phyloP scores from a whole-genome alignment of 2,329 filamentous ascomycete species.

The Dactylella cylindrospora region DNA sequence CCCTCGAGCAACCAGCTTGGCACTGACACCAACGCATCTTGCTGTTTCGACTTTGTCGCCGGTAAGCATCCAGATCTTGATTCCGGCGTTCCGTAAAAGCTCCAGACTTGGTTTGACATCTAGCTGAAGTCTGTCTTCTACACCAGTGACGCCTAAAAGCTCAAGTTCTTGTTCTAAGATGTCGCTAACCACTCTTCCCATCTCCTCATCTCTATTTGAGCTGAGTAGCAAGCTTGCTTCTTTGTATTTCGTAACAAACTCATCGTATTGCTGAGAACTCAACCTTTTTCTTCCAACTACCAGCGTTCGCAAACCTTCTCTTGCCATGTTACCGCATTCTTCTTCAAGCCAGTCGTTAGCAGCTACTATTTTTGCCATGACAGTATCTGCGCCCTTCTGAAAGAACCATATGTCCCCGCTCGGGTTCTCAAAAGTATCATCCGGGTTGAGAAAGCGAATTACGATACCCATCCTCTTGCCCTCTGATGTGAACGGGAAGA shows the following conservation, averaged over 20 bases:
- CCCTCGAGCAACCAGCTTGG: constrained; percentile 86
- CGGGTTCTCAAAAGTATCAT: constrained; percentile 57
- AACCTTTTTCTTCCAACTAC: constrained; percentile 92
- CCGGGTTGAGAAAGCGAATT: constrained; percentile 69
- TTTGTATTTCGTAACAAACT: constrained; percentile 73
- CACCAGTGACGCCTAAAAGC: constrained; percentile 92
- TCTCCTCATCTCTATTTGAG: constrained; percentile 71
- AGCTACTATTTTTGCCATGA: constrained; percentile 94
- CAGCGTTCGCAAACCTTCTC: constrained; percentile 88
- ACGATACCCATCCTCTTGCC: constrained; percentile 98
- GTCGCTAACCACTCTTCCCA: constrained; percentile 76
- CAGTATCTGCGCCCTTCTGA: constrained; percentile 96
- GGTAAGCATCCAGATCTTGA: constrained; percentile 99
- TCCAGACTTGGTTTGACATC: constrained; percentile 96
- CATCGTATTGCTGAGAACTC: constrained; percentile 73
- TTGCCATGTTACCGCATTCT: constrained; percentile 98
- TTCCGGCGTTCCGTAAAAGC: constrained; percentile 89
- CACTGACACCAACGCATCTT: constrained; percentile 90
- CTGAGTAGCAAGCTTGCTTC: constrained; percentile 78
- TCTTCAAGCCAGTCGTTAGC: constrained; percentile 98
- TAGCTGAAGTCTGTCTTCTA: constrained; percentile 93
- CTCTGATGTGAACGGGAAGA: constrained; percentile 97
- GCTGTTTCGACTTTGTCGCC: constrained; percentile 98
- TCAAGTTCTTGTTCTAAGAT: constrained; percentile 87
- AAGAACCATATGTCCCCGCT: constrained; percentile 94